Evolutionary conservation across 2,329 filamentous ascomycete species (phyloP).

Genomic region (Cordyceps javanica): DNA sequence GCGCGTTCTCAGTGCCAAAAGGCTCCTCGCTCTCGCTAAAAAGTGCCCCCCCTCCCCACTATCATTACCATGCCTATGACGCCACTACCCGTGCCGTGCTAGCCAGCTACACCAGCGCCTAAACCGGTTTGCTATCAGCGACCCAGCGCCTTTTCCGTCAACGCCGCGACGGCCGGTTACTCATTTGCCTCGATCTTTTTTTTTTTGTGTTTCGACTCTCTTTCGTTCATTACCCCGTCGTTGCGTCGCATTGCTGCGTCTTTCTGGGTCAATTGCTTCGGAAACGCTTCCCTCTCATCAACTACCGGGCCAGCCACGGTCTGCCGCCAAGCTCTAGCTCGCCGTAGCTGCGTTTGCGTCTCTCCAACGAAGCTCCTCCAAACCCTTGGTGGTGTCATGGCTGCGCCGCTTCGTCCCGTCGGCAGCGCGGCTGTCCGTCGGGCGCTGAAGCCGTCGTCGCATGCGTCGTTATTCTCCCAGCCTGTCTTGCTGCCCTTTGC

Average conservation of each 20-base stretch:
- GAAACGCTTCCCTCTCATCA: background rate
- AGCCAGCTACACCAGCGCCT: constrained; percentile 3
- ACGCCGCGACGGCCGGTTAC: background rate
- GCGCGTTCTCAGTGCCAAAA: no score
- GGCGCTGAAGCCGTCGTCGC: constrained; percentile 21
- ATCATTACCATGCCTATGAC: constrained; percentile 1
- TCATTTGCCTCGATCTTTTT: background rate
- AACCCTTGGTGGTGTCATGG: background rate
- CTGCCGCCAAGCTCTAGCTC: background rate
- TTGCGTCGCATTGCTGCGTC: background rate
- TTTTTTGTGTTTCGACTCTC: background rate
- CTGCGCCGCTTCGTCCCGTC: constrained; percentile 7
- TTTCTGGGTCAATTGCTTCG: background rate
- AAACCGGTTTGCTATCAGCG: background rate
- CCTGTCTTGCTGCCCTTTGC: constrained; percentile 45
- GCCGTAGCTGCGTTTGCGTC: background rate
- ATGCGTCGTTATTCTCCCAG: constrained; percentile 48
- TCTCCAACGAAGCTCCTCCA: background rate
- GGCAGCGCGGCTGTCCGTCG: background rate
- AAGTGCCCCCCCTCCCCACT: no score
- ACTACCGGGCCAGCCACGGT: background rate
- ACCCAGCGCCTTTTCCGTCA: background rate
- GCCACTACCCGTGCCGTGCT: constrained; percentile 10
- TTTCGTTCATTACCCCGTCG: background rate
- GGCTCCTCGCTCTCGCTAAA: background rate